Evolutionary conservation across 192 early-diverging fungal species (phyloP).

Genomic region (Spizellomyces sp.): DNA sequence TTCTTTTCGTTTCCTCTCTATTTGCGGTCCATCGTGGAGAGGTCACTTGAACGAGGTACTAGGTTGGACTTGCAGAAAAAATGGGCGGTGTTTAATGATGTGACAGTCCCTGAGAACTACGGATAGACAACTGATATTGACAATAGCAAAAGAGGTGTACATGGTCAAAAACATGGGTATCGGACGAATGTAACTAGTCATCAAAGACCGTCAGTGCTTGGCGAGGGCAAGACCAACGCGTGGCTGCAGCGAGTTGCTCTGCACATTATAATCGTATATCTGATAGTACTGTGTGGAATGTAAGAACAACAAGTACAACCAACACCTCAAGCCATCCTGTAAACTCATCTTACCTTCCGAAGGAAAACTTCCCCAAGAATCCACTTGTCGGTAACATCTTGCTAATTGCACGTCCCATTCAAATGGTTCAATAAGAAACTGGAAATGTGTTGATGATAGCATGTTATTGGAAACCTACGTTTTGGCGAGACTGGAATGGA

Average conservation of each 20-base stretch:
- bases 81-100: too few relatives aligned
- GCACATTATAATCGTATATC: constrained; percentile 34
- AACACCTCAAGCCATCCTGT: too few relatives aligned
- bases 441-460: neutral
- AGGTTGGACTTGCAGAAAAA: too few relatives aligned
- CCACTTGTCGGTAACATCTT: constrained; percentile 18
- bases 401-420: too few relatives aligned
- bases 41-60: too few relatives aligned
- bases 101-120: too few relatives aligned
- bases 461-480: neutral
- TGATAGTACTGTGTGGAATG: constrained; percentile 21
- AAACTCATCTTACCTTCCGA: constrained; percentile 19
- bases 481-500: constrained; percentile 15
- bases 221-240: constrained; percentile 31
- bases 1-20: too few relatives aligned
- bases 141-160: too few relatives aligned
- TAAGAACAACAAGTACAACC: neutral
- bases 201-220: neutral
- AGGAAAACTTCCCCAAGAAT: constrained; percentile 34
- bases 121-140: too few relatives aligned
- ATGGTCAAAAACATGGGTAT: too few relatives aligned
- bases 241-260: constrained; percentile 6
- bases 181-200: too few relatives aligned
- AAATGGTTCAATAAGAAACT: neutral
- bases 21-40: too few relatives aligned